These are phyloP conservation scores for Casaregolazyma suthepensis DNA, from an alignment of 1,139 yeast species.

Conservation along the genomic window DNA sequence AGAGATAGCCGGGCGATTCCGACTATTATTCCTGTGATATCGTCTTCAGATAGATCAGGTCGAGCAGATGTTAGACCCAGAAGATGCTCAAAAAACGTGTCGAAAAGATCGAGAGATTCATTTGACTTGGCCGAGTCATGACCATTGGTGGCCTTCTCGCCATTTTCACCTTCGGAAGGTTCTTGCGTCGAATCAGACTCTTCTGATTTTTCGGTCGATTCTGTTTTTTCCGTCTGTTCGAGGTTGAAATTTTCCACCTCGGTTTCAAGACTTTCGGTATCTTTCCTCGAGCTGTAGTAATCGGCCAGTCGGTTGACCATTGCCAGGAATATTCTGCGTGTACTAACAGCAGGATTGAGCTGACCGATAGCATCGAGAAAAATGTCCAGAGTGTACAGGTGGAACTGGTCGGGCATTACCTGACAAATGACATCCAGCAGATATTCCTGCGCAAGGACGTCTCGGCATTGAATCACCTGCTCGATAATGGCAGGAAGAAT, in stretches of 20 bases:
- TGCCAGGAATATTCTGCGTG: constrained; percentile 60
- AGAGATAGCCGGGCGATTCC: constrained; percentile 60
- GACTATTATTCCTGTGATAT: constrained; percentile 58
- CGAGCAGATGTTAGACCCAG: constrained; percentile 47
- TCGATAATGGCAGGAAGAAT: constrained; percentile 79
- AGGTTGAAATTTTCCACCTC: background rate
- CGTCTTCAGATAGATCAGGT: constrained; percentile 60
- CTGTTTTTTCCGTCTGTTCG: constrained; percentile 11
- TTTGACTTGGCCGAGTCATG: background rate
- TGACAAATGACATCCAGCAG: constrained; percentile 84
- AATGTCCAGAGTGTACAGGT: constrained; percentile 62
- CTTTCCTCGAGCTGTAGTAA: constrained; percentile 42
- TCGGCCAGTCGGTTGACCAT: constrained; percentile 70
- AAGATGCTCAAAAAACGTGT: constrained; percentile 61
- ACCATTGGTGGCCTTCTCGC: background rate
- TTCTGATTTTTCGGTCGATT: constrained; percentile 15
- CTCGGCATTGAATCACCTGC: constrained; percentile 89
- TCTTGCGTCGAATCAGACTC: background rate
- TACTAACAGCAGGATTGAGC: constrained; percentile 63
- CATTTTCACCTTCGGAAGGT: background rate
- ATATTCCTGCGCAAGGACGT: constrained; percentile 86
- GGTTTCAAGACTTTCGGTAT: constrained; percentile 10
- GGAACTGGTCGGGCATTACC: constrained; percentile 92
- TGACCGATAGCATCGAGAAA: constrained; percentile 62
- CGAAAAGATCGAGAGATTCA: constrained; percentile 38